These are phyloP conservation scores for Phytophthora tubulina DNA, from an alignment of 352 stramenopile genomes.

Conservation along the genomic window DNA sequence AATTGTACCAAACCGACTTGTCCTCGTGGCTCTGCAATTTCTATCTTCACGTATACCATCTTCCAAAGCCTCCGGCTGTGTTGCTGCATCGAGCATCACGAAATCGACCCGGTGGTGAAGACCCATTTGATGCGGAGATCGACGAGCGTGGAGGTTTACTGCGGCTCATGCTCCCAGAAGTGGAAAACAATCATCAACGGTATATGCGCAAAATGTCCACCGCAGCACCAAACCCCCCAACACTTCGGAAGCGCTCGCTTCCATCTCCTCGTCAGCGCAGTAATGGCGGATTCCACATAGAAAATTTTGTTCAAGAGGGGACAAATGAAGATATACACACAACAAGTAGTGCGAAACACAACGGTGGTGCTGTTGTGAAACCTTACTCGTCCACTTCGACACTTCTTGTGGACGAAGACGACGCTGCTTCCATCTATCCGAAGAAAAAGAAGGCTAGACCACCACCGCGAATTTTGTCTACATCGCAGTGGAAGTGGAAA, in stretches of 20 bases:
- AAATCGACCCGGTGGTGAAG: conserved; percentile 5
- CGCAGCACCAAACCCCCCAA: not conserved
- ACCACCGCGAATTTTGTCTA: conserved; percentile 23
- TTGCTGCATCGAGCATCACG: conserved; percentile 23
- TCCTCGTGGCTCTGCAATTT: conserved; percentile 91
- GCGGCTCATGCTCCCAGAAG: conserved; percentile 32
- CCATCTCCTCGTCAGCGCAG: conserved; percentile 4
- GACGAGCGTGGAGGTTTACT: conserved; percentile 54
- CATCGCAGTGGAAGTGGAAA: conserved; percentile 35
- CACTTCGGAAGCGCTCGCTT: conserved; percentile 16
- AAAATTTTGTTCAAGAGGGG: not conserved
- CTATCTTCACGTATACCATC: conserved; percentile 81
- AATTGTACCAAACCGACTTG: conserved; percentile 73
- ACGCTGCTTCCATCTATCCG: not conserved
- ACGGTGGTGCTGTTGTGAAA: conserved; percentile 12
- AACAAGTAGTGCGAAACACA: conserved; percentile 1
- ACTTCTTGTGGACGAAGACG: conserved; percentile 30
- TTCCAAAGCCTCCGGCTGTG: conserved; percentile 42
- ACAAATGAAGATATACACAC: conserved; percentile 2
- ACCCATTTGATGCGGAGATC: conserved; percentile 59
- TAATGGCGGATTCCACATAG: not conserved
- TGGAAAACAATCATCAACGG: conserved; percentile 55
- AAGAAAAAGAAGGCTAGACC: conserved; percentile 27
- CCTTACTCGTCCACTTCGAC: conserved; percentile 38
- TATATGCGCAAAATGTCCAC: conserved; percentile 56